Percentiles rank a stretch among this genome's conserved stretches.
phyloP scores from a whole-genome alignment of 306 rosid genomes.

The Gleditsia sinensis region DNA sequence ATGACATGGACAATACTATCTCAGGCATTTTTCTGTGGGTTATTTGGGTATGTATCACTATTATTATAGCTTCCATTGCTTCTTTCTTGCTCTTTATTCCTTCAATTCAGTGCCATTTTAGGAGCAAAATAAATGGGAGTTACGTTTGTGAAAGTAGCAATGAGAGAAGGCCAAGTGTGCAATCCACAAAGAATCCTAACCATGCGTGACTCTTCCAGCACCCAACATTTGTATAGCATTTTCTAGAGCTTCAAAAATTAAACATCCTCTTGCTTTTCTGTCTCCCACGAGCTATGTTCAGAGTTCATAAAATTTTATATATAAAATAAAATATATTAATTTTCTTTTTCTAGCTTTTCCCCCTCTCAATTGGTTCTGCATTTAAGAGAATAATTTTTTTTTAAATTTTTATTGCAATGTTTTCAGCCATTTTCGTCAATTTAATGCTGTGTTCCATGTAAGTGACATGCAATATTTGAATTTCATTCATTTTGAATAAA shows the following conservation, averaged over 20 bases:
- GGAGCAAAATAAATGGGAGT: neutral
- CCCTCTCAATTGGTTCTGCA: neutral
- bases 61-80: neutral
- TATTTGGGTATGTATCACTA: conserved; percentile 64
- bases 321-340: no score
- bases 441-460: no score
- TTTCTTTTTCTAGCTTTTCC: no score
- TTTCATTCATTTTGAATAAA: no score
- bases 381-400: neutral
- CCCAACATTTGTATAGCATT: conserved; percentile 11
- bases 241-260: neutral
- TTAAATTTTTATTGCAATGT: neutral
- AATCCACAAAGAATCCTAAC: neutral
- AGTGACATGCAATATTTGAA: no score
- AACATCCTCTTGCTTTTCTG: neutral
- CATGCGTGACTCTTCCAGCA: conserved; percentile 22
- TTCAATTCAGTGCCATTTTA: neutral
- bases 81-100: no score
- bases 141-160: neutral
- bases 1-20: conserved; percentile 55
- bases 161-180: neutral
- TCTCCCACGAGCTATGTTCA: no score
- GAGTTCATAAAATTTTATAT: no score
- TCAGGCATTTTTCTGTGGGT: conserved; percentile 67
- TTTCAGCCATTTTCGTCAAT: neutral